Evolutionary conservation across 805 yeast genomes (phyloP).

Genomic region (Schwanniomyces vanrijiae): DNA sequence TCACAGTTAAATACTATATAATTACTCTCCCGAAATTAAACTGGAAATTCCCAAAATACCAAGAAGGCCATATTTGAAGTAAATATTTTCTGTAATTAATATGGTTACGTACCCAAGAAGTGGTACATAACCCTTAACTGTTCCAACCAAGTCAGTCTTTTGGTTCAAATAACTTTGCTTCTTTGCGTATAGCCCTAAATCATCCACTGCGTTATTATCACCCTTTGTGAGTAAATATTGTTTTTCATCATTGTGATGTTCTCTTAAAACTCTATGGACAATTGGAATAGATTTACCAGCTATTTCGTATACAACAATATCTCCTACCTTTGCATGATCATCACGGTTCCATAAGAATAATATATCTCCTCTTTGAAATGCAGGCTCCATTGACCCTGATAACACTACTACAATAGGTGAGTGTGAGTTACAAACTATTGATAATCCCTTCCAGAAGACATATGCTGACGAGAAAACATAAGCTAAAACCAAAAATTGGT

Average conservation of each 20-base stretch:
- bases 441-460: slow-evolving; percentile 85
- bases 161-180: slow-evolving; percentile 76
- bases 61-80: slow-evolving; percentile 75
- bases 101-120: slow-evolving; percentile 88
- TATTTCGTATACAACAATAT: slow-evolving; percentile 88
- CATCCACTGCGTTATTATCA: slow-evolving; percentile 92
- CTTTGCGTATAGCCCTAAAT: slow-evolving; percentile 77
- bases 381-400: slow-evolving; percentile 99
- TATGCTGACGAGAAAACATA: slow-evolving; percentile 86
- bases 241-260: slow-evolving; percentile 59
- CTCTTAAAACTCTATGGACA: slow-evolving; percentile 90
- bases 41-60: slow-evolving; percentile 75
- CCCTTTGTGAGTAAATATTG: slow-evolving; percentile 90
- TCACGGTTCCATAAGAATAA: slow-evolving; percentile 89
- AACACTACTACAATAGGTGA: slow-evolving; percentile 96
- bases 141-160: slow-evolving; percentile 77
- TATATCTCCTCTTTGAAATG: slow-evolving; percentile 97
- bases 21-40: slow-evolving; percentile 40
- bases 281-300: slow-evolving; percentile 84
- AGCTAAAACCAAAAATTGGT: slow-evolving; percentile 69
- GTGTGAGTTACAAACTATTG: slow-evolving; percentile 74
- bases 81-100: slow-evolving; percentile 82
- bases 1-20: not conserved
- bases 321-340: slow-evolving; percentile 70
- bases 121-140: slow-evolving; percentile 92